A percentile compares a stretch with the other conserved stretches of the same genome.
These are phyloP conservation scores for Allium cepa DNA, from an alignment of 106 monocot species.

Conservation along the genomic window DNA sequence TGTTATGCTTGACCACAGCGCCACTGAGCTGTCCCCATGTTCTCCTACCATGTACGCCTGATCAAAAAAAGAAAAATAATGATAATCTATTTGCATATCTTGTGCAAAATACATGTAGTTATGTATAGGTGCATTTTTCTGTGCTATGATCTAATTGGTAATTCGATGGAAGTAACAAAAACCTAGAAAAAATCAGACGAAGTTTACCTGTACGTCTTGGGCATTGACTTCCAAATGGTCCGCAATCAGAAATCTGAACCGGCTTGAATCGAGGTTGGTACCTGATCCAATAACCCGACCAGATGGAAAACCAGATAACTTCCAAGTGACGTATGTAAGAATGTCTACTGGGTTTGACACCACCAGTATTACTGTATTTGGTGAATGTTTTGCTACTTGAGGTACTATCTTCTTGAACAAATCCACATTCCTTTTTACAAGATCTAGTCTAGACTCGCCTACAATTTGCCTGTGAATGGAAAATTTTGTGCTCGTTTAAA, in stretches of 20 bases:
- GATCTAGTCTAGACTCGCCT: conserved; percentile 56
- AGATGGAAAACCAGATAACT: conserved; percentile 78
- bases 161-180: neutral
- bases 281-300: conserved; percentile 84
- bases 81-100: neutral
- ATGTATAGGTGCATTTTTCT: neutral
- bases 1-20: conserved; percentile 89
- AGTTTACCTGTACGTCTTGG: conserved; percentile 66
- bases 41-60: conserved; percentile 94
- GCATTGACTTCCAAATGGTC: conserved; percentile 78
- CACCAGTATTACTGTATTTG: conserved; percentile 18
- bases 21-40: conserved; percentile 95
- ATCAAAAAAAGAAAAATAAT: neutral
- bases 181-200: conserved; percentile 10
- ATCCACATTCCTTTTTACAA: conserved; percentile 48
- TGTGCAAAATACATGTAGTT: neutral
- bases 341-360: conserved; percentile 86
- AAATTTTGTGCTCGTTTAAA: too few species aligned
- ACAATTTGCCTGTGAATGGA: conserved; percentile 32
- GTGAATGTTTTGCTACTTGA: conserved; percentile 46
- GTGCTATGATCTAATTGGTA: neutral
- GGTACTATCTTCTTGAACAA: conserved; percentile 63
- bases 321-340: conserved; percentile 78
- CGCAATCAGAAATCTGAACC: conserved; percentile 73
- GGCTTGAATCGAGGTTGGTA: conserved; percentile 78